Evolutionary conservation across 805 yeast genomes (phyloP).

Genomic region (Saitoella complicata): DNA sequence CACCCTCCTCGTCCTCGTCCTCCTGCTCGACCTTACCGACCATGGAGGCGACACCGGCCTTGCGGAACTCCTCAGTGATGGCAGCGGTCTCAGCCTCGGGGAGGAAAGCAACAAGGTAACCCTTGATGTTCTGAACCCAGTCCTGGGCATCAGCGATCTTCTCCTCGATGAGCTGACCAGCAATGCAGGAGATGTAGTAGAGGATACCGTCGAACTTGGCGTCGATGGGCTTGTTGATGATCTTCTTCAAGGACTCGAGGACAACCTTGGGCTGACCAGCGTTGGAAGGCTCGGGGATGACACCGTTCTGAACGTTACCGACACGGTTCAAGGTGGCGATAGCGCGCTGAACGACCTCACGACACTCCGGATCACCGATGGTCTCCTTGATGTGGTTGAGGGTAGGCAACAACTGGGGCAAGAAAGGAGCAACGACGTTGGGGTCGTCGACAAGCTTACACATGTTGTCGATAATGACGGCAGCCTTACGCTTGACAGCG

Average conservation of each 20-base stretch:
- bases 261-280: slow-evolving; percentile 95
- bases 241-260: slow-evolving; percentile 58
- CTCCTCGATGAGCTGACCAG: slow-evolving; percentile 98
- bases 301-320: slow-evolving; percentile 85
- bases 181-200: slow-evolving; percentile 82
- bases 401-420: slow-evolving; percentile 89
- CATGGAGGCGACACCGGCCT: slow-evolving; percentile 92
- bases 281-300: slow-evolving; percentile 90
- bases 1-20: slow-evolving; percentile 95
- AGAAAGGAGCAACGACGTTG: slow-evolving; percentile 99
- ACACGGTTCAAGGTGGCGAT: slow-evolving; percentile 95
- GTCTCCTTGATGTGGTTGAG: slow-evolving; percentile 83
- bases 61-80: slow-evolving; percentile 84
- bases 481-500: slow-evolving; percentile 98
- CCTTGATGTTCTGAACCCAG: slow-evolving; percentile 79
- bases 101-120: slow-evolving; percentile 89
- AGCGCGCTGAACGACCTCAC: slow-evolving; percentile 95
- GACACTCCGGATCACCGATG: slow-evolving; percentile 99
- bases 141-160: slow-evolving; percentile 82
- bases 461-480: slow-evolving; percentile 99
- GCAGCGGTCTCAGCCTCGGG: slow-evolving; percentile 87
- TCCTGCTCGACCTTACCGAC: slow-evolving; percentile 85
- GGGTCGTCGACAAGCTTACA: slow-evolving; percentile 99
- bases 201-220: slow-evolving; percentile 65
- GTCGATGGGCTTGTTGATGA: slow-evolving; percentile 40